A percentile compares a stretch with the other conserved stretches of the same genome.
Evolutionary conservation across 805 yeast species (phyloP).

Genomic region (Ogataea trehalophila): DNA sequence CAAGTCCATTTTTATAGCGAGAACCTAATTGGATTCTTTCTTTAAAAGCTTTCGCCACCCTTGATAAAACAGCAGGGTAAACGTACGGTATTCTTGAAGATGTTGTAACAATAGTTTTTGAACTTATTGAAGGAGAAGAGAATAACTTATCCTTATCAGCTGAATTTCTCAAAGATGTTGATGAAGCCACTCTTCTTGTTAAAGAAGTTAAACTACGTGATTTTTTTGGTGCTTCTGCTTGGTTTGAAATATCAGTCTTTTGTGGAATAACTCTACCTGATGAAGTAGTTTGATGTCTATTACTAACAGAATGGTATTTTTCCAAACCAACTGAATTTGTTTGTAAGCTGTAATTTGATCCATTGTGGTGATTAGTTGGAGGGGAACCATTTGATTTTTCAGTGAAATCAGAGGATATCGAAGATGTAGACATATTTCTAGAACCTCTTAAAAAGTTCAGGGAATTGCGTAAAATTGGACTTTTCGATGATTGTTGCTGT

Average conservation of each 20-base stretch:
- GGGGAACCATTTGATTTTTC: conserved; percentile 2
- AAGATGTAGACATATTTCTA: conserved; percentile 21
- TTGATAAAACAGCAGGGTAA: conserved; percentile 84
- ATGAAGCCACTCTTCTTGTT: conserved; percentile 35
- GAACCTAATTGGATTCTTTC: conserved; percentile 68
- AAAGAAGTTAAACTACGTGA: conserved; percentile 43
- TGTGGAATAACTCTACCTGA: conserved; percentile 45
- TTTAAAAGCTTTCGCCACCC: conserved; percentile 75
- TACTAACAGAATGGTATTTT: conserved; percentile 30
- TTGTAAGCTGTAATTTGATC: background rate
- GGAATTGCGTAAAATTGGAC: conserved; percentile 37
- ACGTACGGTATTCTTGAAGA: conserved; percentile 58
- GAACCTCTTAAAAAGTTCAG: conserved; percentile 30
- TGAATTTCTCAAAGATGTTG: conserved; percentile 27
- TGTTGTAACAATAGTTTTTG: conserved; percentile 45
- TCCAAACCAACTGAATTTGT: conserved; percentile 20
- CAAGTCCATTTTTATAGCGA: conserved; percentile 83
- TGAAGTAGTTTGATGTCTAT: conserved; percentile 34
- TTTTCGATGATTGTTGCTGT: conserved; percentile 16
- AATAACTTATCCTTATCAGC: conserved; percentile 27
- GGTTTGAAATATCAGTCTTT: conserved; percentile 32
- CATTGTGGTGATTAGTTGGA: background rate
- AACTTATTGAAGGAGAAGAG: conserved; percentile 28
- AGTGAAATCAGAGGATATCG: conserved; percentile 16
- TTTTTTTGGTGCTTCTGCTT: conserved; percentile 33